Evolutionary conservation across 2,329 filamentous ascomycete species (phyloP).

Genomic region (Coniochaeta hoffmannii): DNA sequence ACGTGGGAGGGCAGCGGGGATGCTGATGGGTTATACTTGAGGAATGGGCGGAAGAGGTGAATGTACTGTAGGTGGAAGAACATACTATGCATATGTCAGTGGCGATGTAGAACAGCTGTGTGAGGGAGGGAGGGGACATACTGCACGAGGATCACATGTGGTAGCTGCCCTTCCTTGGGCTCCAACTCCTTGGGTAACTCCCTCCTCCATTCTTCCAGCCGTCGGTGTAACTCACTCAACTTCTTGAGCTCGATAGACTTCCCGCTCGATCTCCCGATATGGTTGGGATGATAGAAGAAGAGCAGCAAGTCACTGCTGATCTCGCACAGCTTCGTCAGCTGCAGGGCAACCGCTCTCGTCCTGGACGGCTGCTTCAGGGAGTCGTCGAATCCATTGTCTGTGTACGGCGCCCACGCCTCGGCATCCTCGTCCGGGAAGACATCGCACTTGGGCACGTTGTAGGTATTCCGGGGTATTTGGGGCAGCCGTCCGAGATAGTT

Average conservation of each 20-base stretch:
- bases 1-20: conserved; percentile 83
- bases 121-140: conserved; percentile 39
- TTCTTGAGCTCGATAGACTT: conserved; percentile 86
- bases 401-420: conserved; percentile 80
- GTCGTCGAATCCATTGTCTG: conserved; percentile 70
- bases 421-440: conserved; percentile 86
- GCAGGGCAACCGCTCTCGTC: conserved; percentile 73
- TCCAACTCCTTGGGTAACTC: conserved; percentile 81
- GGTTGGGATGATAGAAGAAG: conserved; percentile 82
- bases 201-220: conserved; percentile 83
- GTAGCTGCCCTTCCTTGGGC: conserved; percentile 79
- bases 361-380: conserved; percentile 71
- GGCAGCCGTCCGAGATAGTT: conserved; percentile 92
- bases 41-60: conserved; percentile 88
- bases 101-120: neutral
- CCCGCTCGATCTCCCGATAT: conserved; percentile 55
- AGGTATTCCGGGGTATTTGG: conserved; percentile 71
- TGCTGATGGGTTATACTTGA: conserved; percentile 76
- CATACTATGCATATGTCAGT: conserved; percentile 56
- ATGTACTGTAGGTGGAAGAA: conserved; percentile 95
- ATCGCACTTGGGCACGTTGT: conserved; percentile 81
- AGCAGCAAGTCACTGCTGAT: conserved; percentile 87
- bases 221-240: conserved; percentile 82
- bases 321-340: conserved; percentile 78
- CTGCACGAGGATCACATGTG: conserved; percentile 76